Conservation (phyloP, 2,329 filamentous ascomycete species). For the Colletotrichum truncatum region DNA sequence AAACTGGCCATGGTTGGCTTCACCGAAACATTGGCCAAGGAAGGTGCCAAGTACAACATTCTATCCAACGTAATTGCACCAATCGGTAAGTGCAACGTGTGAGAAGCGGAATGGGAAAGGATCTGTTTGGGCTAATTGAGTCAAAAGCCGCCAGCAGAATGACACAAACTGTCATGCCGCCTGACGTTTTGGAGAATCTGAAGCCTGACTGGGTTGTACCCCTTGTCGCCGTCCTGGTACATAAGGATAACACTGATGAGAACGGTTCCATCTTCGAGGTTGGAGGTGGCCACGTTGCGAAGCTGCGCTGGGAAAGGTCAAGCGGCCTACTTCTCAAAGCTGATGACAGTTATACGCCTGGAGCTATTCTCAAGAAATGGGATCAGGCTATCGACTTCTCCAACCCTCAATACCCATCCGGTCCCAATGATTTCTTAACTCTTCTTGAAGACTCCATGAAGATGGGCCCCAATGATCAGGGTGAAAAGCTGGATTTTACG, state of each 20-base stretch:
- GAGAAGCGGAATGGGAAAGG: not conserved
- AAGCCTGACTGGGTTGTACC: slow-evolving; percentile 97
- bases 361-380: slow-evolving; percentile 91
- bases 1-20: slow-evolving; percentile 97
- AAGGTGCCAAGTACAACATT: slow-evolving; percentile 98
- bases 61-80: slow-evolving; percentile 94
- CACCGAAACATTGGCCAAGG: slow-evolving; percentile 97
- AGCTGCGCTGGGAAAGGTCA: slow-evolving; percentile 94
- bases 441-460: slow-evolving; percentile 87
- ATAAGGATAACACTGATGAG: slow-evolving; percentile 84
- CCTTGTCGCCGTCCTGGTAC: slow-evolving; percentile 86
- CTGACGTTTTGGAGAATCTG: slow-evolving; percentile 85
- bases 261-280: slow-evolving; percentile 93
- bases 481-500: slow-evolving; percentile 81
- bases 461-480: slow-evolving; percentile 75
- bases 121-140: slow-evolving; percentile 1
- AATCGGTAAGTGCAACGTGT: slow-evolving; percentile 59
- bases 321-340: slow-evolving; percentile 89
- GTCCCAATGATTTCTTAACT: slow-evolving; percentile 87
- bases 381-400: slow-evolving; percentile 87
- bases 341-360: slow-evolving; percentile 87
- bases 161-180: slow-evolving; percentile 95
- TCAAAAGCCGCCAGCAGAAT: slow-evolving; percentile 84
- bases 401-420: slow-evolving; percentile 81
- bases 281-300: slow-evolving; percentile 90